Conservation (phyloP, 441 rosid species). For the Pelargonium fulgidum region DNA sequence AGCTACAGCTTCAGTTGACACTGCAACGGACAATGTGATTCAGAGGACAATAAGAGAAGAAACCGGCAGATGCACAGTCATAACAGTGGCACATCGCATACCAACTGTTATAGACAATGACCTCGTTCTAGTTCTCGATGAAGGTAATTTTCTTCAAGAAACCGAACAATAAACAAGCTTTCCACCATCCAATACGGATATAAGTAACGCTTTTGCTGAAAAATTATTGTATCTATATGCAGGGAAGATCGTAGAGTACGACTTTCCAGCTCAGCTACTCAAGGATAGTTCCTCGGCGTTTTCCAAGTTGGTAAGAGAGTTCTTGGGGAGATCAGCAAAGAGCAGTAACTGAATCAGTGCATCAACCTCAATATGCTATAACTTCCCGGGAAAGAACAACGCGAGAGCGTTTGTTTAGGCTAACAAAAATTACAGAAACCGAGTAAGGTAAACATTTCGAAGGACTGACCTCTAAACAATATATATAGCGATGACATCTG, state of each 20-base stretch:
- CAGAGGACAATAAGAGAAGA: conserved; percentile 50
- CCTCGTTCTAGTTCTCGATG: conserved; percentile 58
- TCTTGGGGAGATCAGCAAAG: conserved; percentile 44
- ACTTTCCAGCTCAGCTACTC: conserved; percentile 35
- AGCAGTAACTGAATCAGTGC: no score
- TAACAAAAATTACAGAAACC: no score
- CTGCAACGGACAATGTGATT: conserved; percentile 60
- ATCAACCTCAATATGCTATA: no score
- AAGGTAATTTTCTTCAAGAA: conserved; percentile 38
- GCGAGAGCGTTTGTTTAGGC: no score
- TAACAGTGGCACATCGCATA: conserved; percentile 71
- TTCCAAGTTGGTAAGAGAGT: conserved; percentile 47
- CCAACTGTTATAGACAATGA: conserved; percentile 73
- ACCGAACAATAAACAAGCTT: no score
- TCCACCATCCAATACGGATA: background rate
- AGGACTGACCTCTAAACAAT: no score
- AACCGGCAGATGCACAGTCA: conserved; percentile 48
- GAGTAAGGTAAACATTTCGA: no score
- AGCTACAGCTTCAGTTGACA: conserved; percentile 72
- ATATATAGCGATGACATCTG: no score
- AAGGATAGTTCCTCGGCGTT: conserved; percentile 42
- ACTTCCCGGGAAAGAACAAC: no score
- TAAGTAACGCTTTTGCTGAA: background rate
- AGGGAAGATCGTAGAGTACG: conserved; percentile 49
- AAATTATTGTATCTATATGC: conserved; percentile 14